Evolutionary conservation across 768 basidiomycete genomes (phyloP).

Genomic region (Boletus sp.): DNA sequence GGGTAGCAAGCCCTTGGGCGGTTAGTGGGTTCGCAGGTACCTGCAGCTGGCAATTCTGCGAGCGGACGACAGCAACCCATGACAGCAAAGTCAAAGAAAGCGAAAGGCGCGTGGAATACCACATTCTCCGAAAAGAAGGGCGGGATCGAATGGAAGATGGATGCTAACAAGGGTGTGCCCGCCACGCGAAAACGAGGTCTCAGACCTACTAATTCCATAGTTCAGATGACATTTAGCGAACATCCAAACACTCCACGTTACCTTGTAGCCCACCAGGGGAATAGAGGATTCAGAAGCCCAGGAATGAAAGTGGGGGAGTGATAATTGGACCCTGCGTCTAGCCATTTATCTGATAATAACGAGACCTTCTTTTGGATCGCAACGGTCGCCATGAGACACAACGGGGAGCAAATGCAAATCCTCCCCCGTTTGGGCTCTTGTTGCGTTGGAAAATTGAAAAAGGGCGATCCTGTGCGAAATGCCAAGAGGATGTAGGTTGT

Average conservation of each 20-base stretch:
- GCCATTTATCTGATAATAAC: slow-evolving; percentile 12
- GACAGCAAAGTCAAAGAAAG: slow-evolving; percentile 18
- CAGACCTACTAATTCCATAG: slow-evolving; percentile 19
- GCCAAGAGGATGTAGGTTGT: neutral
- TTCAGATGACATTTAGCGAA: neutral
- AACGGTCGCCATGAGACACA: slow-evolving; percentile 14
- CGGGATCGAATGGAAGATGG: neutral
- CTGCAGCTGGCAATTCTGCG: slow-evolving; percentile 24
- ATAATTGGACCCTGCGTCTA: neutral
- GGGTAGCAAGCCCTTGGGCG: slow-evolving; percentile 27
- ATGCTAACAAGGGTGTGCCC: slow-evolving; percentile 19
- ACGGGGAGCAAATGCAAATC: neutral
- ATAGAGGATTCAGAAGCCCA: neutral
- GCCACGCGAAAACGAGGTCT: slow-evolving; percentile 21
- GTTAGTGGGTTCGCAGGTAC: slow-evolving; percentile 23
- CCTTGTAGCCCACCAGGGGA: slow-evolving; percentile 15
- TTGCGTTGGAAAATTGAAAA: slow-evolving; percentile 1
- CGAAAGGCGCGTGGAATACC: neutral
- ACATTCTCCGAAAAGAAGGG: slow-evolving; percentile 12
- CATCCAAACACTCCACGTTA: neutral
- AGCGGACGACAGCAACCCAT: slow-evolving; percentile 10
- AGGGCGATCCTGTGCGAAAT: neutral
- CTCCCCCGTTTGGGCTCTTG: neutral
- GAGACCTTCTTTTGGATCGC: neutral
- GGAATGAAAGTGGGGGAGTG: neutral